These are phyloP conservation scores for Suillus subaureus DNA, from an alignment of 768 basidiomycete species.

Conservation along the genomic window DNA sequence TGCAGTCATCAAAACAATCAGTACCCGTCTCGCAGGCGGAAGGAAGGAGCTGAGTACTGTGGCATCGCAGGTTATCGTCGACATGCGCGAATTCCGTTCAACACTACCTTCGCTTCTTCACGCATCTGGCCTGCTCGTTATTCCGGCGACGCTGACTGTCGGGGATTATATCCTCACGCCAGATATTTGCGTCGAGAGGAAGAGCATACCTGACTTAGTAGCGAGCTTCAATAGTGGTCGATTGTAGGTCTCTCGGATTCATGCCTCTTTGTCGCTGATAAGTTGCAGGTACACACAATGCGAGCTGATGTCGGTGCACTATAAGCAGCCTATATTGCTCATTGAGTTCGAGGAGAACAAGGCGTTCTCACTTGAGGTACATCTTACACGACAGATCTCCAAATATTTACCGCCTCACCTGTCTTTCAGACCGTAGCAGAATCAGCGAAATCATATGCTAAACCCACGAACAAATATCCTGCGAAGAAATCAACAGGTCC, in stretches of 20 bases:
- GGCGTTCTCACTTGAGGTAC: conserved; percentile 85
- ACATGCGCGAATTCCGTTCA: conserved; percentile 96
- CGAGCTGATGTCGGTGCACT: conserved; percentile 94
- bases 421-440: conserved; percentile 59
- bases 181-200: conserved; percentile 94
- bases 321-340: conserved; percentile 89
- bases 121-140: conserved; percentile 72
- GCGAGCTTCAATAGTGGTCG: conserved; percentile 92
- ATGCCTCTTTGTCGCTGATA: background rate
- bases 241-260: conserved; percentile 59
- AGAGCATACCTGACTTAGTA: conserved; percentile 91
- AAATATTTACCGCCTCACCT: background rate
- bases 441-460: conserved; percentile 61
- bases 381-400: conserved; percentile 15
- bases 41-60: conserved; percentile 65
- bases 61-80: conserved; percentile 89
- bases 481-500: conserved; percentile 46
- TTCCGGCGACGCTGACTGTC: conserved; percentile 92
- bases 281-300: conserved; percentile 87
- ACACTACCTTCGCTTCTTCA: conserved; percentile 89
- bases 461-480: conserved; percentile 55
- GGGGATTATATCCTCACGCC: conserved; percentile 97
- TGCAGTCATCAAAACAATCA: conserved; percentile 78
- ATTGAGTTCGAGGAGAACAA: conserved; percentile 99
- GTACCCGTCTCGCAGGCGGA: conserved; percentile 85